Base-by-base conservation (phyloP, 169 alveolate species). In the Plasmodium adleri region DNA sequence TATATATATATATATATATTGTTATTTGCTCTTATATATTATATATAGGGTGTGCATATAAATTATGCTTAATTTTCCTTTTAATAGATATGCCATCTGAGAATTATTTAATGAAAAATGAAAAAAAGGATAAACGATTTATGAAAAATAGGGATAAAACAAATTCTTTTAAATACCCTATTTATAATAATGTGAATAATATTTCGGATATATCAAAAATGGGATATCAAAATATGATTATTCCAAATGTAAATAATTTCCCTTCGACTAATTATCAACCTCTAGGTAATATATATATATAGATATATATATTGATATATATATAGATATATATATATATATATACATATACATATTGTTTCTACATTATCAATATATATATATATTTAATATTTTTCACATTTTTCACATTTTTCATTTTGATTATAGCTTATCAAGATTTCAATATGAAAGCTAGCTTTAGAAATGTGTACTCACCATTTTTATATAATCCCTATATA, bases 181-280 rank as follows among this genome's bases (percentile, higher is more conserved):
- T 63, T 20, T 47, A 75, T 75, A 75, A 76, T 43, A 76, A 63
- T n/a, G 28, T 66, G 22, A 76, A 15, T n/a, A 76, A 64, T 59
- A 76, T 66, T 47, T 63, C 71, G 39, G 75, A 63, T 70, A 26
- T 63, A 20, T 76, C 88, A 24, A 63, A 76, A 58, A 76, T 49
- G 26, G 52, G 26, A 8, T 54, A 50, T 12, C 63, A 76, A 13
- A 49, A 76, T 76, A 24, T 76, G 26, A 26, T 63, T 9, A 39
- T 62, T 66, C 74, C 47, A 47, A 76, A 76, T 76, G 63, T 50
- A 45, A 56, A 76, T 54, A 76, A 64, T 64, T 39, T 76, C 45
- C 45, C 45, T 8, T 32, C 45, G 45, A 5, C 45, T 5, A 32
- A 32, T 32, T 32, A 32, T 32, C 45, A 49, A n/a, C 54, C 43